Percentiles rank a stretch among this genome's conserved stretches.
Conservation (phyloP, 2,329 filamentous ascomycete species). For the Colletotrichum sp. region DNA sequence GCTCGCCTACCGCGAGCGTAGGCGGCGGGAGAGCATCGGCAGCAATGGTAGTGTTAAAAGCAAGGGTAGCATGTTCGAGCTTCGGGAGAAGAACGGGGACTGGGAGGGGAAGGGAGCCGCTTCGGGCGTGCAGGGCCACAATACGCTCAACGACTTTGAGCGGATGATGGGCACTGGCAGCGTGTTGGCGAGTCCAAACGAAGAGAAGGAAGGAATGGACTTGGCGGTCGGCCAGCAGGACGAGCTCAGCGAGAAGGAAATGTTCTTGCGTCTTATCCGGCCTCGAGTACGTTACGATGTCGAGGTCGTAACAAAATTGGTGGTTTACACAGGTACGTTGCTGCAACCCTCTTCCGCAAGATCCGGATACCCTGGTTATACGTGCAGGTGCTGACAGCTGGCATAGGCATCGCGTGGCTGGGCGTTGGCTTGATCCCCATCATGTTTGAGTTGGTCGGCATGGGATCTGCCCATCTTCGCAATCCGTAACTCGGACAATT, state of each 20-base stretch:
- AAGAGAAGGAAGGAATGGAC: slow-evolving; percentile 38
- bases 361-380: slow-evolving; percentile 1
- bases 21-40: slow-evolving; percentile 58
- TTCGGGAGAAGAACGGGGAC: slow-evolving; percentile 42
- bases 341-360: slow-evolving; percentile 3
- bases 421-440: slow-evolving; percentile 78
- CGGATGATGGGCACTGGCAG: slow-evolving; percentile 75
- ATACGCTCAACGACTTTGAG: slow-evolving; percentile 68
- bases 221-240: slow-evolving; percentile 47
- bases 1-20: slow-evolving; percentile 82
- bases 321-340: slow-evolving; percentile 85
- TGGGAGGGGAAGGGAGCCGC: slow-evolving; percentile 43
- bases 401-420: slow-evolving; percentile 79
- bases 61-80: slow-evolving; percentile 47
- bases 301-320: slow-evolving; percentile 96
- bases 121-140: slow-evolving; percentile 48
- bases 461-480: slow-evolving; percentile 49
- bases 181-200: slow-evolving; percentile 39
- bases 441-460: slow-evolving; percentile 68
- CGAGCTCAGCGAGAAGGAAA: slow-evolving; percentile 71
- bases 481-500: background rate
- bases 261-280: slow-evolving; percentile 84
- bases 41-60: slow-evolving; percentile 54
- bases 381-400: slow-evolving; percentile 12
- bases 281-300: slow-evolving; percentile 95